Evolutionary conservation across 345 rosid genomes (phyloP).

Genomic region (Salix arbutifolia): DNA sequence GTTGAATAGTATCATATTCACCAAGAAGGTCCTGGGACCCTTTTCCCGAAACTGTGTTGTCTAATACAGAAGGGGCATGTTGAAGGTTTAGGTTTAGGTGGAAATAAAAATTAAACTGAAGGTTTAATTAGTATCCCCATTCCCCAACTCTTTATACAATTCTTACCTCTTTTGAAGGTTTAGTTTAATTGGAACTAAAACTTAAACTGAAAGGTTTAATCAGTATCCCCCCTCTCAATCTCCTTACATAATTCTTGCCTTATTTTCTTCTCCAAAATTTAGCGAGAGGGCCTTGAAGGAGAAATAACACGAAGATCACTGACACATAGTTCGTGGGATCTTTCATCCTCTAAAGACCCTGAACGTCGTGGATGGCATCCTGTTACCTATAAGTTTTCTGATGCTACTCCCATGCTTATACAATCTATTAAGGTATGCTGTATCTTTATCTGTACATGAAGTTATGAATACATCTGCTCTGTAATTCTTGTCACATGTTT

Average conservation of each 20-base stretch:
- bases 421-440: constrained; percentile 66
- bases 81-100: no score
- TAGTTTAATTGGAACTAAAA: no score
- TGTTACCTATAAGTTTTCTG: constrained; percentile 70
- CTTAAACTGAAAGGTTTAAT: background rate
- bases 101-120: background rate
- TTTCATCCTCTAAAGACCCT: constrained; percentile 64
- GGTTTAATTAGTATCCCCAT: background rate
- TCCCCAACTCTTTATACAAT: background rate
- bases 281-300: constrained; percentile 80
- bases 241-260: background rate
- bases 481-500: background rate
- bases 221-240: background rate
- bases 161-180: background rate
- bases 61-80: no score
- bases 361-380: constrained; percentile 96
- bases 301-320: constrained; percentile 76
- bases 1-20: no score
- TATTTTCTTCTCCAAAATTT: constrained; percentile 16
- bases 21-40: no score
- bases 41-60: no score
- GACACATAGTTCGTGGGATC: constrained; percentile 84
- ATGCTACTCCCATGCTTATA: constrained; percentile 66
- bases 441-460: background rate
- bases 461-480: background rate